Evolutionary conservation across 129 eudicot species (phyloP).

Genomic region (Scalesia atractyloides): DNA sequence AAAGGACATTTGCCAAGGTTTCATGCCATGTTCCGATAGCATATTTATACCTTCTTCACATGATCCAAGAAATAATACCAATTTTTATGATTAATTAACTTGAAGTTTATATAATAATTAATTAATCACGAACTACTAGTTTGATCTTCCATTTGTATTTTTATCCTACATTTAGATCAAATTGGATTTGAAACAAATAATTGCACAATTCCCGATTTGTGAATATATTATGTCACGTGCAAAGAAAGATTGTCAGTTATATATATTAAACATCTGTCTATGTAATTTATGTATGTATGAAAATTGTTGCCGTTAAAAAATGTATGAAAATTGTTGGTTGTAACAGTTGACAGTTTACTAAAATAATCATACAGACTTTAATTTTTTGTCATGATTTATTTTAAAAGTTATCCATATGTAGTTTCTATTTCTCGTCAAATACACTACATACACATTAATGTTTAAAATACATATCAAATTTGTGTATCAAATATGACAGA

Average conservation of each 20-base stretch:
- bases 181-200: slow-evolving; percentile 27
- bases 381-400: background rate
- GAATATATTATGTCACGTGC: slow-evolving; percentile 19
- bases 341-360: slow-evolving; percentile 10
- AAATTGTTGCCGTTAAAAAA: too few species aligned
- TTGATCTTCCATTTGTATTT: slow-evolving; percentile 31
- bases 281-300: background rate
- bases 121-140: slow-evolving; percentile 29
- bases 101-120: background rate
- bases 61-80: slow-evolving; percentile 49
- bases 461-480: too few species aligned
- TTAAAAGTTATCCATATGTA: background rate
- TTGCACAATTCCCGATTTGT: slow-evolving; percentile 16
- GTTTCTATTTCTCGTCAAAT: background rate
- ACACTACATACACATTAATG: background rate
- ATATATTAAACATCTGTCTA: background rate
- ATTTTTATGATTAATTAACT: background rate
- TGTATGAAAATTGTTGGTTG: background rate
- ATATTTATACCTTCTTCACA: slow-evolving; percentile 46
- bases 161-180: slow-evolving; percentile 6
- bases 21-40: slow-evolving; percentile 49
- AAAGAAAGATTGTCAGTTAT: slow-evolving; percentile 9
- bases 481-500: too few species aligned
- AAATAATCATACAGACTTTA: background rate
- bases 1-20: slow-evolving; percentile 38